phyloP scores from a whole-genome alignment of 2,329 filamentous ascomycete species.

The Erysiphe pulchra region DNA sequence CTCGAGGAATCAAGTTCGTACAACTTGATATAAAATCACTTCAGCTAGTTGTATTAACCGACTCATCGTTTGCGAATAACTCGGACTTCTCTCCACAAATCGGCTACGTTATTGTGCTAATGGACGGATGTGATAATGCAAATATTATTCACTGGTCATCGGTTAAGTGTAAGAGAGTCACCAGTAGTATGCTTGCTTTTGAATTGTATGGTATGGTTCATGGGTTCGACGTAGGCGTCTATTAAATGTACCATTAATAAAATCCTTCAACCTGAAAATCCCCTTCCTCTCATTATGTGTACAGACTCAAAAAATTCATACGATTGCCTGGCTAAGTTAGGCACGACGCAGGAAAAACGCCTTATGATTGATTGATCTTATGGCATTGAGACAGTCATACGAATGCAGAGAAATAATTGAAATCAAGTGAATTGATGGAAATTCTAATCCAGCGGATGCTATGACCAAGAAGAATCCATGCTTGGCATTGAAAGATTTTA shows the following conservation, averaged over 20 bases:
- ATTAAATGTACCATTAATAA: slow-evolving; percentile 1
- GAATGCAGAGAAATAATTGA: neutral
- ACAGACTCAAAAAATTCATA: slow-evolving; percentile 1
- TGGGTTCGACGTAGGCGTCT: slow-evolving; percentile 1
- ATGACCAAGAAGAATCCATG: slow-evolving; percentile 3
- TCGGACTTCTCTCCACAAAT: slow-evolving; percentile 1
- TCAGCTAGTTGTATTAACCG: slow-evolving; percentile 1
- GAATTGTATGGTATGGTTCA: slow-evolving; percentile 2
- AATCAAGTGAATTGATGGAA: slow-evolving; percentile 1
- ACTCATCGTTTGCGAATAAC: slow-evolving; percentile 1
- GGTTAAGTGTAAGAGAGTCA: slow-evolving; percentile 3
- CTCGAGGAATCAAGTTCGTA: neutral
- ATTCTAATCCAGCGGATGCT: slow-evolving; percentile 2
- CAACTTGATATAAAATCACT: neutral
- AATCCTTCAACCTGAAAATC: neutral
- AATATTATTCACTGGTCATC: slow-evolving; percentile 1
- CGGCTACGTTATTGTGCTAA: neutral
- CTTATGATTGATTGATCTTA: slow-evolving; percentile 1
- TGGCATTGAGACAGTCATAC: neutral
- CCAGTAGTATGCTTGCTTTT: slow-evolving; percentile 2
- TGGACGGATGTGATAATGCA: neutral
- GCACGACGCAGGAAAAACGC: neutral
- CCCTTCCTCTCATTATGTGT: neutral
- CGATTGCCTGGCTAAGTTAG: slow-evolving; percentile 1
- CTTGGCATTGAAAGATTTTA: no score